Evolutionary conservation across 371 early-diverging fungal genomes (phyloP), one percentile per base, ranked within the genome.

Genomic region (Lichtheimia ramosa): DNA sequence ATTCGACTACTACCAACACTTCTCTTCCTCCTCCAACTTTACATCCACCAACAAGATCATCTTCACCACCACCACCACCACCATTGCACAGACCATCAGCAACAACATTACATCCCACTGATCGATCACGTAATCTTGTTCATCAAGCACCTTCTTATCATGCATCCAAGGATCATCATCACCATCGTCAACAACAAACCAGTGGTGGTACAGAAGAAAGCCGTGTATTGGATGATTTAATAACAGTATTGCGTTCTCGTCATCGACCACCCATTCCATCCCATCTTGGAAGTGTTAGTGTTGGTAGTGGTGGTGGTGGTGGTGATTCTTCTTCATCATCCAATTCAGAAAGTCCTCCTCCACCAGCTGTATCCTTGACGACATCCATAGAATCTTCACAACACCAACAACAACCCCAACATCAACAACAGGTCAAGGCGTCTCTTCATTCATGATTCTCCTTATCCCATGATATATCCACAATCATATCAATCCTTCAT

Each of bases 251-350:
- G 7, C 64, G 64, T 40, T 56, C 64, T 12, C 58, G 64, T 16
- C 48, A 64, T 58, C 64, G 64, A 24, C 64, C 64, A 28, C 64
- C 64, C 27, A 58, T 64, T 43, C 58, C 58, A 39, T 14, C 50
- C 13, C 64, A 62, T 49, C 49, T 54, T 25, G 54, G 48, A 27
- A 27, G 27, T 3, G 43, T 18, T n/a, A n/a, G n/a, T n/a, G n/a
- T n/a, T n/a, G n/a, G n/a, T 15, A 13, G 18, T 18, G 13, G 18
- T n/a, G 16, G 0, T 43, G 43, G 16, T 43, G 43, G 46, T 46
- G n/a, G 18, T 4, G n/a, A 46, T 46, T 21, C 46, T 10, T 42
- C 56, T 8, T 28, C 51, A n/a, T 43, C 56, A 51, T 53, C 60
- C 5, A 46, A 52, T 28, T 46, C 61, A 8, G 8, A n/a, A 13